Evolutionary conservation across 1,284 basidiomycete genomes (phyloP).

Genomic region (Apiotrichum veenhuisii): DNA sequence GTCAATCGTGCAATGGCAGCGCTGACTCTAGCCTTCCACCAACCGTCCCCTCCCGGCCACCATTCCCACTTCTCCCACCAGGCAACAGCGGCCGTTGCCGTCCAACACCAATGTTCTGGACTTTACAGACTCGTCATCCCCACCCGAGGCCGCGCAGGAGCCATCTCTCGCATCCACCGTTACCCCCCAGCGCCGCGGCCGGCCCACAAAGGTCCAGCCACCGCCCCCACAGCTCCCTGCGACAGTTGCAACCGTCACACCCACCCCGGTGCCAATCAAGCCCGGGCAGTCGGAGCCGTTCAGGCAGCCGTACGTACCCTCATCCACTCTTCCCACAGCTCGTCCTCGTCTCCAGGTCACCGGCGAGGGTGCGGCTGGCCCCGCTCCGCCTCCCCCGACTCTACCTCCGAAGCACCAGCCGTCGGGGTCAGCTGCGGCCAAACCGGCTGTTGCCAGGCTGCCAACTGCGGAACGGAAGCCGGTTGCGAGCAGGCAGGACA

Average conservation of each 20-base stretch:
- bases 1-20: not conserved
- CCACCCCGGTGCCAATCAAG: not conserved
- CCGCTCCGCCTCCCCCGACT: slow-evolving; percentile 18
- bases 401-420: not conserved
- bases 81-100: not conserved
- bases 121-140: slow-evolving; percentile 37
- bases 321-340: not conserved
- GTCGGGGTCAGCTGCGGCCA: not conserved
- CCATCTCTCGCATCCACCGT: slow-evolving; percentile 33
- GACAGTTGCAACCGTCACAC: not conserved
- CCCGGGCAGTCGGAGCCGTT: not conserved
- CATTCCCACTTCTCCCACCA: slow-evolving; percentile 1
- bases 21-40: not conserved
- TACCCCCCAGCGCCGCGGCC: slow-evolving; percentile 46
- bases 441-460: not conserved
- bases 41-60: slow-evolving; percentile 2
- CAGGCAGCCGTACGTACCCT: not conserved
- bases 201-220: slow-evolving; percentile 28
- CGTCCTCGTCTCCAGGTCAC: slow-evolving; percentile 28
- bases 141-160: slow-evolving; percentile 22
- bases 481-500: slow-evolving; percentile 8
- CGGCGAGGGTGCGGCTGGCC: slow-evolving; percentile 20
- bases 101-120: slow-evolving; percentile 40
- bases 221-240: slow-evolving; percentile 1
- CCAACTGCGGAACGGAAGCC: not conserved